Conservation (phyloP, 2,329 filamentous ascomycete genomes). For the Aspergillus brunneoviolaceus region DNA sequence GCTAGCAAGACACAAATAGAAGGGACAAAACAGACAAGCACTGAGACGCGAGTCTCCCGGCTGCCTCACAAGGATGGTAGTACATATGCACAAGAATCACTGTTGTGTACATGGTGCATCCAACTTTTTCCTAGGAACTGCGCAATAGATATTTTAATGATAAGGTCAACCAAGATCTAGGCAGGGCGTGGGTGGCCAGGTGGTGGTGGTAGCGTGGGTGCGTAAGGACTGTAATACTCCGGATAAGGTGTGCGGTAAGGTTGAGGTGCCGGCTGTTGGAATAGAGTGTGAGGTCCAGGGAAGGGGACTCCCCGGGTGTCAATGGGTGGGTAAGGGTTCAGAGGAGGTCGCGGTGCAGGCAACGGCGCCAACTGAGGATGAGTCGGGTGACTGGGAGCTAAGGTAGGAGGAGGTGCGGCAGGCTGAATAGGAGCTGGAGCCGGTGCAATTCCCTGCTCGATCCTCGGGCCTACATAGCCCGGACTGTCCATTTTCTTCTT, state of each 20-base stretch:
- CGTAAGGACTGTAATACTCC: conserved; percentile 24
- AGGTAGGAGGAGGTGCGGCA: conserved; percentile 13
- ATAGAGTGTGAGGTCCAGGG: conserved; percentile 17
- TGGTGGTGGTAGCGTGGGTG: conserved; percentile 15
- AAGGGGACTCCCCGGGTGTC: conserved; percentile 24
- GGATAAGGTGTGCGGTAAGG: conserved; percentile 28
- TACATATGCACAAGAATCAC: conserved; percentile 13
- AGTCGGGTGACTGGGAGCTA: conserved; percentile 18
- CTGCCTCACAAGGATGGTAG: neutral
- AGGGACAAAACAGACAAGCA: conserved; percentile 1
- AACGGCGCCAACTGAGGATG: conserved; percentile 21
- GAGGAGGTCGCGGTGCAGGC: conserved; percentile 18
- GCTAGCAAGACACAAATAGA: conserved; percentile 14
- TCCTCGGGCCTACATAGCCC: conserved; percentile 20
- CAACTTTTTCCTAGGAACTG: neutral
- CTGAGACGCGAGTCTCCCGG: neutral
- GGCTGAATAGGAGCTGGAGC: conserved; percentile 11
- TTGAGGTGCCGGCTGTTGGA: conserved; percentile 22
- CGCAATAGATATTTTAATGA: neutral
- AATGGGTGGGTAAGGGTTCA: conserved; percentile 32
- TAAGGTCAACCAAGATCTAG: conserved; percentile 3
- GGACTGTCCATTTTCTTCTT: conserved; percentile 26
- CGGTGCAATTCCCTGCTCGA: conserved; percentile 22
- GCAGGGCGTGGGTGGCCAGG: conserved; percentile 22
- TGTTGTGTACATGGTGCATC: neutral